Base-by-base conservation (phyloP, 139 green algal species). In the Pycnococcus provasolii region DNA sequence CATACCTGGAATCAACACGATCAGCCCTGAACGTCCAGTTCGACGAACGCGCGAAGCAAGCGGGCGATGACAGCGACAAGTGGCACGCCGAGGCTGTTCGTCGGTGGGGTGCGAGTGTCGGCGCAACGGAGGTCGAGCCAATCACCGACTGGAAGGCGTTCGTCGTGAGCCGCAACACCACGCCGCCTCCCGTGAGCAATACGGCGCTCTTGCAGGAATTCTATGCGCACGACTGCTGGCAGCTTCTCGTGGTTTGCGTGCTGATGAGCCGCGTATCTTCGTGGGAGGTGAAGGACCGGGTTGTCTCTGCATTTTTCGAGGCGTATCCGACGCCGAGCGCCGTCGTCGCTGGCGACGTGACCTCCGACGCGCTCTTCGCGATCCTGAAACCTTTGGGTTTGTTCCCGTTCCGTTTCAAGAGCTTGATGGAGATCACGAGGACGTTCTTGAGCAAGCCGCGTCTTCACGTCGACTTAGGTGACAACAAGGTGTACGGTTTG, bases 161-260 rank as follows among this genome's bases (percentile, higher is more conserved):
- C 3, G 62, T 68, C 5, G 60, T n/a, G n/a, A 60, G 48, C 5
- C 39, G 62, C 37, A 7, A 60, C 3, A 50, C 48, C 1, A 48
- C 46, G 2, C 62, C 62, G 3, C 62, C 62, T 39, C 62, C 62
- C 2, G 37, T 50, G 62, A 44, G 7, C 15, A 41, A 63, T 1
- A 45, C 54, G 40, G 7, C 42, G 52, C 58, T 77, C 4, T 52
- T 77, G 45, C 71, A 77, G 58, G 71, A 77, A 48, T 77, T 72
- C 50, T 77, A 77, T 50, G 64, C 63, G 37, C 63, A 72, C 71
- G 71, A 77, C 63, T 26, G 15, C 26, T 77, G 71, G 71, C 50
- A 65, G 63, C 64, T 77, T 7, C 58, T 77, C 9, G 26, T 71
- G 1, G 58, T 42, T 43, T 72, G 64, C 55, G 57, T 68, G 9